Conservation (phyloP, 139 green algal genomes). For the Volvox africanus region DNA sequence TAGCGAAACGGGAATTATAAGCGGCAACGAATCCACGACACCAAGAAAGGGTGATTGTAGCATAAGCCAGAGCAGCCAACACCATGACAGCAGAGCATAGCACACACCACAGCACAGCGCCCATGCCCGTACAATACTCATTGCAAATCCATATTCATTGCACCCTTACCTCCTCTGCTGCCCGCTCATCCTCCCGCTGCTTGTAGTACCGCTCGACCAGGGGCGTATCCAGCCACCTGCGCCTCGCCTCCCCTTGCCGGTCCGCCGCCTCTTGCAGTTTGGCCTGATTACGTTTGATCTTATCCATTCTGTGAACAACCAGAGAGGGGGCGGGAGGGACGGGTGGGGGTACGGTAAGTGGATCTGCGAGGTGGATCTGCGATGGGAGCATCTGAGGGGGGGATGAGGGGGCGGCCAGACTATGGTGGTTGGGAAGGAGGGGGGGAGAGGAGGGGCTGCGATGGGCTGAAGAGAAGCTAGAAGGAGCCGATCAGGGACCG, state of each 20-base stretch:
- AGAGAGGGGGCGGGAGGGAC: not conserved
- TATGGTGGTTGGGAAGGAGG: not conserved
- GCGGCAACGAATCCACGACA: too few species aligned
- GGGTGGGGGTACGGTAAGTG: not conserved
- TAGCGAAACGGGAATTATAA: too few species aligned
- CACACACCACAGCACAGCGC: too few species aligned
- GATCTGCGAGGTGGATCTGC: not conserved
- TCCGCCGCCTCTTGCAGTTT: constrained; percentile 37
- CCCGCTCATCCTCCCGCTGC: constrained; percentile 46
- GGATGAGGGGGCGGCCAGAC: not conserved
- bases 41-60: too few species aligned
- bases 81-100: too few species aligned
- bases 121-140: too few species aligned
- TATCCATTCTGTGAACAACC: not conserved
- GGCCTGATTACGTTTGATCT: constrained; percentile 26
- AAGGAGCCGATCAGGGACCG: too few species aligned
- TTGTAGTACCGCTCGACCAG: constrained; percentile 54
- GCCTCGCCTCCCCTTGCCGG: constrained; percentile 44
- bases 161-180: constrained; percentile 38
- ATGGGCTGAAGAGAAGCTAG: too few species aligned
- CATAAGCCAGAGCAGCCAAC: too few species aligned
- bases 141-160: too few species aligned
- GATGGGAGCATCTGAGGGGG: too few species aligned
- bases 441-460: not conserved
- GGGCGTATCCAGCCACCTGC: constrained; percentile 54